Evolutionary conservation across 2,329 filamentous ascomycete genomes (phyloP).

Genomic region (Alternaria infectoria): DNA sequence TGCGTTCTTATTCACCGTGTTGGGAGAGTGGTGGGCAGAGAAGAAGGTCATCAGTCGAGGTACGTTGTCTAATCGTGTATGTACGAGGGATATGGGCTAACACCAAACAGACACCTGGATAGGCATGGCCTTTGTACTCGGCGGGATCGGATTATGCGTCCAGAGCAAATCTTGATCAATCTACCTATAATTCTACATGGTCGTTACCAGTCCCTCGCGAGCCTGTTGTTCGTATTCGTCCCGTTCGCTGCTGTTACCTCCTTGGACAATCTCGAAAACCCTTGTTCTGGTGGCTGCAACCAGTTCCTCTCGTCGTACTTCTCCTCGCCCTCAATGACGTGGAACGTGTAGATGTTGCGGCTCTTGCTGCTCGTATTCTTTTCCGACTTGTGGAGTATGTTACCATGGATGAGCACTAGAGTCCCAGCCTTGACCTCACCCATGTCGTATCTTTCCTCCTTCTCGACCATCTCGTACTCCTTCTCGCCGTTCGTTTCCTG

Average conservation of each 20-base stretch:
- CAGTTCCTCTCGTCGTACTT: constrained; percentile 88
- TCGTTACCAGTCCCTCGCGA: constrained; percentile 24
- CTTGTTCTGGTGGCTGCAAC: constrained; percentile 82
- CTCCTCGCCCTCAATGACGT: constrained; percentile 85
- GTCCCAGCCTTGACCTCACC: constrained; percentile 91
- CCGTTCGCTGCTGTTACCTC: constrained; percentile 1
- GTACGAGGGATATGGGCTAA: constrained; percentile 6
- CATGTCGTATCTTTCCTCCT: constrained; percentile 69
- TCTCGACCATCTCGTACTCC: constrained; percentile 34
- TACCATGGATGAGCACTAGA: constrained; percentile 93
- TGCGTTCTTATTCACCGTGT: constrained; percentile 93
- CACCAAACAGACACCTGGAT: constrained; percentile 72
- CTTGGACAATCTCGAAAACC: constrained; percentile 73
- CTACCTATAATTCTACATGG: neutral
- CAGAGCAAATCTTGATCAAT: constrained; percentile 55
- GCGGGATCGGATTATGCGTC: constrained; percentile 84
- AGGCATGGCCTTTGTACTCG: constrained; percentile 79
- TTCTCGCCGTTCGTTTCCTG: constrained; percentile 51
- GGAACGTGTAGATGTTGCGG: constrained; percentile 95
- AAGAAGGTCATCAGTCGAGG: constrained; percentile 85
- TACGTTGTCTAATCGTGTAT: constrained; percentile 53
- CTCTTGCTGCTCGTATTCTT: constrained; percentile 86
- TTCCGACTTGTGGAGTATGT: constrained; percentile 94
- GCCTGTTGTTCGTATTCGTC: constrained; percentile 4
- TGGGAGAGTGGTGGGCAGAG: constrained; percentile 95